These are phyloP conservation scores for Ammopiptanthus mongolicus DNA, from an alignment of 306 rosid species.

Conservation along the genomic window DNA sequence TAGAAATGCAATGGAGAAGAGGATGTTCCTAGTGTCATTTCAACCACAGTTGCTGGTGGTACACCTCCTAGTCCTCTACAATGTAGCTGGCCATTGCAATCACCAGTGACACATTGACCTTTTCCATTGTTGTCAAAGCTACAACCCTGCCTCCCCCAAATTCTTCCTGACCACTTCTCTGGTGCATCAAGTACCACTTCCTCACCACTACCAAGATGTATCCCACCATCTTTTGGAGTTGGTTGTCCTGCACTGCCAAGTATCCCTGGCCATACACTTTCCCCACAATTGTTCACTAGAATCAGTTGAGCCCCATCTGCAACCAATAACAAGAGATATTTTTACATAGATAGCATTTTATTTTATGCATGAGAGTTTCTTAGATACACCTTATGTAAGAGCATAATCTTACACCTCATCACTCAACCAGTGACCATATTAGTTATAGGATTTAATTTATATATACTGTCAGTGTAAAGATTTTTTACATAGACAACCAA, in stretches of 20 bases:
- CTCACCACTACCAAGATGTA: constrained; percentile 76
- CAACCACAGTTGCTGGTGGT: constrained; percentile 94
- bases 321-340: not conserved
- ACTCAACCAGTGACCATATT: no score
- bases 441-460: no score
- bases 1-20: constrained; percentile 76
- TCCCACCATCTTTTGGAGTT: constrained; percentile 77
- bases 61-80: constrained; percentile 63
- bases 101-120: constrained; percentile 74
- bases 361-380: not conserved
- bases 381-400: no score
- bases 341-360: not conserved
- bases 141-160: constrained; percentile 96
- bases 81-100: constrained; percentile 57
- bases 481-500: no score
- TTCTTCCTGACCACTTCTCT: constrained; percentile 92
- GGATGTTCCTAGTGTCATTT: constrained; percentile 93
- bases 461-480: no score
- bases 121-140: constrained; percentile 52
- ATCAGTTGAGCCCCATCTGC: constrained; percentile 87
- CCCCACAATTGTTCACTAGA: constrained; percentile 77
- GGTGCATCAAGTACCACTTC: constrained; percentile 59
- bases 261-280: constrained; percentile 93
- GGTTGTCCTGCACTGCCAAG: constrained; percentile 72
- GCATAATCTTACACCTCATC: no score